Conservation (phyloP, 805 yeast species). For the Monosporozyma siamensis region DNA sequence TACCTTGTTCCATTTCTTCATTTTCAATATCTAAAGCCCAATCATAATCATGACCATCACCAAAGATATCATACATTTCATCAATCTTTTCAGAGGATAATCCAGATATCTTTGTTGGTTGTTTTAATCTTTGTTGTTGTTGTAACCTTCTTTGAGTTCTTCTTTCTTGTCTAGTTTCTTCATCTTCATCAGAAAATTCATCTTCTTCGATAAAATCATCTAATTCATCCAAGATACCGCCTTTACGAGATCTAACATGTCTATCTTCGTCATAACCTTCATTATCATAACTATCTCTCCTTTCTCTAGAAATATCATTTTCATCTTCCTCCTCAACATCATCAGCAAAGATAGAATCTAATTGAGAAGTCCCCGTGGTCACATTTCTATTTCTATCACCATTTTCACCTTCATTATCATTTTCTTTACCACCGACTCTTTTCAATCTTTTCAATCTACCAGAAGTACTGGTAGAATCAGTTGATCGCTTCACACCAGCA, state of each 20-base stretch:
- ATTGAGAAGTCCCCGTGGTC: constrained; percentile 15
- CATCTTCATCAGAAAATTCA: constrained; percentile 80
- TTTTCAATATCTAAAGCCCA: constrained; percentile 84
- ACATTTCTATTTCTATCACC: constrained; percentile 11
- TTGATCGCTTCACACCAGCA: constrained; percentile 58
- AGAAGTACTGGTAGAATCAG: constrained; percentile 30
- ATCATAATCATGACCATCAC: constrained; percentile 93
- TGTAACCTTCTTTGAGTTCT: constrained; percentile 23
- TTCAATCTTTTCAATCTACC: constrained; percentile 68
- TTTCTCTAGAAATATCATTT: constrained; percentile 8
- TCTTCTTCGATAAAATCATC: constrained; percentile 98
- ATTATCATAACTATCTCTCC: constrained; percentile 16
- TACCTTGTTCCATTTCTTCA: constrained; percentile 36
- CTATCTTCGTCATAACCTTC: constrained; percentile 17
- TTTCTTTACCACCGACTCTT: constrained; percentile 47
- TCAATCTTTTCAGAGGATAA: constrained; percentile 84
- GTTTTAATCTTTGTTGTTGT: constrained; percentile 38
- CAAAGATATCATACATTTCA: constrained; percentile 90
- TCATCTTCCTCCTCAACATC: constrained; percentile 31
- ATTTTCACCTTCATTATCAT: constrained; percentile 21
- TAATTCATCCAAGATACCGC: constrained; percentile 60
- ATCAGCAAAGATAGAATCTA: constrained; percentile 36
- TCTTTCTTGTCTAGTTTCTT: constrained; percentile 38
- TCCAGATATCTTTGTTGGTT: constrained; percentile 49
- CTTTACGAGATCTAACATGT: constrained; percentile 25